Evolutionary conservation across 2,329 filamentous ascomycete species (phyloP).

Genomic region (Ambrosiella xylebori): DNA sequence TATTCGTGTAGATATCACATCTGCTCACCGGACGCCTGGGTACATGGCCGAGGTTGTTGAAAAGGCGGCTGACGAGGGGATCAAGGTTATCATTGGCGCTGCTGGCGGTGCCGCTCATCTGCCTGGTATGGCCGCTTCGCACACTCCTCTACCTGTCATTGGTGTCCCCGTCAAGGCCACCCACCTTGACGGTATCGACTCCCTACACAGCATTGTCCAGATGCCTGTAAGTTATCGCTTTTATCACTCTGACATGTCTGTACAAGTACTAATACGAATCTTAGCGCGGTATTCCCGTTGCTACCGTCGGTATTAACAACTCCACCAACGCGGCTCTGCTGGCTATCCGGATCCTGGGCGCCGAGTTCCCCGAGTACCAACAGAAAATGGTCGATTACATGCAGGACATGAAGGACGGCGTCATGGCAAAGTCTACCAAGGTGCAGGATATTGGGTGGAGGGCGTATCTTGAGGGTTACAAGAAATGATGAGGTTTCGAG

Average conservation of each 20-base stretch:
- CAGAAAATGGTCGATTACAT: conserved; percentile 44
- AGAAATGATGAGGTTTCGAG: conserved; percentile 15
- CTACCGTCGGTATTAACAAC: conserved; percentile 67
- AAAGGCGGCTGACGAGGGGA: conserved; percentile 43
- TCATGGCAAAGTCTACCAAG: conserved; percentile 42
- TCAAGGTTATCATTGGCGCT: conserved; percentile 59
- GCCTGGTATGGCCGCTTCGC: conserved; percentile 57
- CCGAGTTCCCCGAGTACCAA: conserved; percentile 36
- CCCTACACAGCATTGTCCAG: conserved; percentile 1
- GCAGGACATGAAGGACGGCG: conserved; percentile 43
- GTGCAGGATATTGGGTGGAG: conserved; percentile 39
- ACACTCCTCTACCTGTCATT: conserved; percentile 57
- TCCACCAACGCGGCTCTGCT: conserved; percentile 59
- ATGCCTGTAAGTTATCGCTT: conserved; percentile 24
- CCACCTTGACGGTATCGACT: conserved; percentile 19
- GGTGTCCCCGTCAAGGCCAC: conserved; percentile 63
- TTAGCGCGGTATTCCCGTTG: conserved; percentile 46
- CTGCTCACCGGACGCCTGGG: conserved; percentile 57
- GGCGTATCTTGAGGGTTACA: conserved; percentile 29
- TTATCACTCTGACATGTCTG: conserved; percentile 22
- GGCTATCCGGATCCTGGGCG: conserved; percentile 50
- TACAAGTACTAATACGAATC: conserved; percentile 15
- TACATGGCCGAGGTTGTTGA: conserved; percentile 52
- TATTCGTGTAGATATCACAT: conserved; percentile 58
- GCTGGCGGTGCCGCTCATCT: conserved; percentile 58